phyloP scores from a whole-genome alignment of 305 asterid species.

The Solanum hybrid region DNA sequence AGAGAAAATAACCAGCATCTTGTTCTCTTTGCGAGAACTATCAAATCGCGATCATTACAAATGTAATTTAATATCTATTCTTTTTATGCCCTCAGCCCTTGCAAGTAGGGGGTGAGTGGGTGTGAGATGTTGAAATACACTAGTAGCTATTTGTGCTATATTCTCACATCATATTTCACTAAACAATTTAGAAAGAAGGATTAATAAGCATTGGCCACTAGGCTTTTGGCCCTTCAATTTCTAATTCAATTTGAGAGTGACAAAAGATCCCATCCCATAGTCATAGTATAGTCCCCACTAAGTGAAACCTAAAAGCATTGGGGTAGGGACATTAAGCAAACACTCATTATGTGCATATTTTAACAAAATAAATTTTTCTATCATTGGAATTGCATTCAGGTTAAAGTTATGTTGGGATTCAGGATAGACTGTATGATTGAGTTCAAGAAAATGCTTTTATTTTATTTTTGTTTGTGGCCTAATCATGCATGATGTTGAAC shows the following conservation, averaged over 20 bases:
- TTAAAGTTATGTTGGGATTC: neutral
- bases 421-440: neutral
- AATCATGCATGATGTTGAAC: neutral
- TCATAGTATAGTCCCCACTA: neutral
- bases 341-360: neutral
- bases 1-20: neutral
- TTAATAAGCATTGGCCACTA: neutral
- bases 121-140: constrained; percentile 2
- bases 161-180: constrained; percentile 20
- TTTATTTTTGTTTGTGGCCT: neutral
- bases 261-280: neutral
- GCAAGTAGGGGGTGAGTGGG: neutral
- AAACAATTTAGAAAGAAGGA: neutral
- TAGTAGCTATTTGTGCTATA: constrained; percentile 15
- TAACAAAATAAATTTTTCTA: neutral
- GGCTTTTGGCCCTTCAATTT: neutral
- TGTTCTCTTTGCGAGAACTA: neutral
- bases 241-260: neutral
- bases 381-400: neutral
- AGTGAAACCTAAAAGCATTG: neutral
- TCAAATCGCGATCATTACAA: neutral
- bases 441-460: neutral
- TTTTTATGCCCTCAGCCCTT: neutral
- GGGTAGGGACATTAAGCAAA: neutral
- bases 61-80: neutral